Base-by-base conservation (phyloP, 1,139 yeast species). In the Kodamaea derodonti region DNA sequence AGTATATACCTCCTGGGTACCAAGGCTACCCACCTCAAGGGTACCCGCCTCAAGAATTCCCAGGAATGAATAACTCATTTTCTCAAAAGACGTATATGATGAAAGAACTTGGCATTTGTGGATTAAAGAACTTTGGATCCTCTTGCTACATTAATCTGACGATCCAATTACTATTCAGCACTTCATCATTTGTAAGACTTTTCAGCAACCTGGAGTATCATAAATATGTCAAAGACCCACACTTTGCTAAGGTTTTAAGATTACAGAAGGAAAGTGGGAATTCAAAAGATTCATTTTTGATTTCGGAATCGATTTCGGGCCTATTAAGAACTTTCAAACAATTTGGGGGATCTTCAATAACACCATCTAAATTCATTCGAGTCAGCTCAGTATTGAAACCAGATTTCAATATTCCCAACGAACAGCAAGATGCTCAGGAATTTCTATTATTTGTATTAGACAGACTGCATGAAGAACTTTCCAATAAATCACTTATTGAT, bases 401-500 rank as follows among this genome's bases (percentile, higher is more conserved):
- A 0, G 84, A 78, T 44, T 70, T 82, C 36, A 65, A 69, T 43
- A 80, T 83, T 9, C 90, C 90, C 0, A 58, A 68, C 43, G 85
- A 81, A 46, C 94, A 84, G 48, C 92, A 84, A 52, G 94, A 84
- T 54, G 79, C 90, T 2, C 86, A 83, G 41, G 94, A 84, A 46
- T 83, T 82, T 49, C 58, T 84, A 34, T 67, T 82, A 52, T 79
- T 80, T 44, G 48, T 82, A 8, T 57, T 84, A 40, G 90, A 83
- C 51, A 68, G 80, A 37, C 55, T 83, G 14, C 92, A 83, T 52
- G 87, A 81, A 42, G 94, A 84, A 45, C 49, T 78, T 34, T 66
- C 78, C 9, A 39, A 46, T 27, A 56, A 39, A 57, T 65, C 35
- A 54, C 59, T 24, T 14, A 34, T 38, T 14, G 40, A 40, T 15